Percentiles rank a stretch among this genome's conserved stretches.
These are phyloP conservation scores for Alternaria sp. DNA, from an alignment of 2,329 filamentous ascomycete genomes.

Conservation along the genomic window DNA sequence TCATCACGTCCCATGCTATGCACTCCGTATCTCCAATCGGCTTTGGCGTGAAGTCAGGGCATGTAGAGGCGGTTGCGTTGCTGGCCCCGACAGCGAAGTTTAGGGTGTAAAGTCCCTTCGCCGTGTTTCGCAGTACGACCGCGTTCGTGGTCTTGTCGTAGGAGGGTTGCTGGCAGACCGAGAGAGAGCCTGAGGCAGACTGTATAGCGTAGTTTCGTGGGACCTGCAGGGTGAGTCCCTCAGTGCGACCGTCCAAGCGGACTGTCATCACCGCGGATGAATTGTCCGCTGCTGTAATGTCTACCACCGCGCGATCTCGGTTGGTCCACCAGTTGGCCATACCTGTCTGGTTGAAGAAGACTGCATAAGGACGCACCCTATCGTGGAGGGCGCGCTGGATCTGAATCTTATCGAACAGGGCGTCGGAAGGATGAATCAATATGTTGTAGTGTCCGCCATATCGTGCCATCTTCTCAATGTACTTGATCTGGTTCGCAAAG, in stretches of 20 bases:
- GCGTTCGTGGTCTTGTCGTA: constrained; percentile 11
- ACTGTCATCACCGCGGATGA: constrained; percentile 9
- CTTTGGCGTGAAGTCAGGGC: constrained; percentile 11
- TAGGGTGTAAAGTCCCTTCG: constrained; percentile 6
- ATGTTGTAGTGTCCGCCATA: constrained; percentile 16
- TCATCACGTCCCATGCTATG: constrained; percentile 13
- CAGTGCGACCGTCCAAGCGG: constrained; percentile 3
- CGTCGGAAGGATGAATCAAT: constrained; percentile 15
- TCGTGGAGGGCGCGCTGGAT: constrained; percentile 10
- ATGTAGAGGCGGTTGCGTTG: constrained; percentile 2
- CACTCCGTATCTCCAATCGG: constrained; percentile 6
- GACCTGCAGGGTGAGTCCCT: constrained; percentile 8
- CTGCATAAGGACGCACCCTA: constrained; percentile 8
- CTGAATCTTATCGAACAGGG: constrained; percentile 13
- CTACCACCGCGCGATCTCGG: constrained; percentile 2
- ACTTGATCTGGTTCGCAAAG: constrained; percentile 8
- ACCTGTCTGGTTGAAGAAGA: constrained; percentile 15
- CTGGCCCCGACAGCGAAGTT: background rate
- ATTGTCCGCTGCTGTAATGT: background rate
- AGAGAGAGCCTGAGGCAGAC: constrained; percentile 7
- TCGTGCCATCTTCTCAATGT: constrained; percentile 12
- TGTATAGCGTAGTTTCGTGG: constrained; percentile 5
- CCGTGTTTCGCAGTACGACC: constrained; percentile 11
- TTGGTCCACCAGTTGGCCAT: constrained; percentile 16
- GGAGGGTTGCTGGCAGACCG: constrained; percentile 10